Evolutionary conservation across 345 rosid genomes (phyloP).

Genomic region (Lumnitzera racemosa): DNA sequence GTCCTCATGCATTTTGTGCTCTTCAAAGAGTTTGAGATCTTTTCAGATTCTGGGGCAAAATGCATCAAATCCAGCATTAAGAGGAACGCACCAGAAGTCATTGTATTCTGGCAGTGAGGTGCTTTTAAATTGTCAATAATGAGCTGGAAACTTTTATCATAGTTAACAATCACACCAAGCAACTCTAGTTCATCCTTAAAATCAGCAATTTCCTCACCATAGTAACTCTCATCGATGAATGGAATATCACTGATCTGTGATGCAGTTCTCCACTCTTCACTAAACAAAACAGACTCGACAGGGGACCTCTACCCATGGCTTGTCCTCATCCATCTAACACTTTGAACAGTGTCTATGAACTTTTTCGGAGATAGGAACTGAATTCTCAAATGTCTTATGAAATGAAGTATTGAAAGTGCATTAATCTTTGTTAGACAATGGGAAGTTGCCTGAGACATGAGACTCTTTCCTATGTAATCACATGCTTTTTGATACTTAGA

Average conservation of each 20-base stretch:
- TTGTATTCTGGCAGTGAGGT: slow-evolving; percentile 4
- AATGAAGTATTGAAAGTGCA: slow-evolving; percentile 40
- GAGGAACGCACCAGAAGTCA: slow-evolving; percentile 36
- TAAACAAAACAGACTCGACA: slow-evolving; percentile 40
- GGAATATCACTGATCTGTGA: slow-evolving; percentile 47
- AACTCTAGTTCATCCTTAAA: slow-evolving; percentile 41
- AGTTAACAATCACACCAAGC: slow-evolving; percentile 50
- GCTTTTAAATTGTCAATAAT: slow-evolving; percentile 34
- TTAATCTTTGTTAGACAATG: slow-evolving; percentile 25
- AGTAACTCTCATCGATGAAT: slow-evolving; percentile 32
- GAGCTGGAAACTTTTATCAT: slow-evolving; percentile 19
- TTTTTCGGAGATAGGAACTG: slow-evolving; percentile 27
- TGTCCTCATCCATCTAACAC: slow-evolving; percentile 45
- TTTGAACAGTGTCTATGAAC: slow-evolving; percentile 33
- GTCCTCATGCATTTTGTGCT: slow-evolving; percentile 42
- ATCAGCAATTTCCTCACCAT: slow-evolving; percentile 24
- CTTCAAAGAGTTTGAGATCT: slow-evolving; percentile 17
- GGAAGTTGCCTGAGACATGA: slow-evolving; percentile 41
- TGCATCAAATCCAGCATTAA: slow-evolving; percentile 16
- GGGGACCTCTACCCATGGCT: slow-evolving; percentile 37
- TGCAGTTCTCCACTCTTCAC: slow-evolving; percentile 45
- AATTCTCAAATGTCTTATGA: slow-evolving; percentile 42
- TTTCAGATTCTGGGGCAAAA: background rate
- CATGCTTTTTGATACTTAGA: slow-evolving; percentile 53
- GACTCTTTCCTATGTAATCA: slow-evolving; percentile 37